Base-by-base conservation (phyloP, 2,329 filamentous ascomycete species). In the Cadophora malorum region DNA sequence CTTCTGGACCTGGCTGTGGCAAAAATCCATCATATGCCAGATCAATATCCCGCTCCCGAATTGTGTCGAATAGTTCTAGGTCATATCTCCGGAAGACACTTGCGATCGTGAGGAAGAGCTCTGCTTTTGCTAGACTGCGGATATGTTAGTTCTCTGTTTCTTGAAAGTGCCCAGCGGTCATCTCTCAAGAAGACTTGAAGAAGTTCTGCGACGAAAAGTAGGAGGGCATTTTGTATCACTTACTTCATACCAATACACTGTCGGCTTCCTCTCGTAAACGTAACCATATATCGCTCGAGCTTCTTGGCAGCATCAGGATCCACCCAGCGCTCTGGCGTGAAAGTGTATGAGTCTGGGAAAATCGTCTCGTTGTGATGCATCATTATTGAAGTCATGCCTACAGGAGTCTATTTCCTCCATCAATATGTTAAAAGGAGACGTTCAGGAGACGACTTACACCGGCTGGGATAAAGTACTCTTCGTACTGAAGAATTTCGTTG, bases 241-340 rank as follows among this genome's bases (percentile, higher is more conserved):
- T 49, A 62, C 59, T 70, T 68, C 4, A 72, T 72, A 3, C 83
- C 82, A 4, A 84, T 74, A 65, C 83, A 84, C n/a, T 75, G 75
- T 16, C 82, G 72, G 4, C 77, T 76, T 1, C 81, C 82, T 60
- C 79, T 81, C 3, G 78, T 79, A 69, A 84, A 84, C 1, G 80
- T 65, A 16, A 83, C 74, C 53, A 83, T 76, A 50, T 77, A 78
- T n/a, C 76, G 76, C 33, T 81, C 78, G 0, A 82, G 67, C 0
- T 74, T 71, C 53, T 77, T 78, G 4, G 75, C 75, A 0, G 74
- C 69, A 52, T 76, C 77, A 8, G 75, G 75, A 35, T 78, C 78
- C 4, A 83, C 69, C 77, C 79, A 84, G 3, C 82, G 78, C 50
- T 82, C 79, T 0, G 82, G 82, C 3, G 70, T 59, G 65, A 81